Percentiles rank a stretch among this genome's conserved stretches.
These are phyloP conservation scores for Pseudonectria foliicola DNA, from an alignment of 2,329 filamentous ascomycete species.

Conservation along the genomic window DNA sequence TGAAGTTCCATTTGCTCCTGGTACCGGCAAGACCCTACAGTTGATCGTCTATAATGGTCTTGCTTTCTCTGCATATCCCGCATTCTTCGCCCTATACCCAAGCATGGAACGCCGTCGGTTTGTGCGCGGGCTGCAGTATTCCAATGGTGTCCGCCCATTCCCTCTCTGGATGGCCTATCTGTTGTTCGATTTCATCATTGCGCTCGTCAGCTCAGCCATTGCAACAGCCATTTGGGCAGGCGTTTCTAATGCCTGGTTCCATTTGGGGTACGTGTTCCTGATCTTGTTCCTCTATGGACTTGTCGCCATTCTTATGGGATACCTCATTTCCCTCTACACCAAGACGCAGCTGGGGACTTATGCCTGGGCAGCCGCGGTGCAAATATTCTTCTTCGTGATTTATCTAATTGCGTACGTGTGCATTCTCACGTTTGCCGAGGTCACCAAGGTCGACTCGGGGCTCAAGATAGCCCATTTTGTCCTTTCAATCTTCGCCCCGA, in stretches of 20 bases:
- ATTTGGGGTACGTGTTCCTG: slow-evolving; percentile 73
- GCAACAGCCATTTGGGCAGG: slow-evolving; percentile 62
- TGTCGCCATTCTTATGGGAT: slow-evolving; percentile 67
- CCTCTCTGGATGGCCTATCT: slow-evolving; percentile 83
- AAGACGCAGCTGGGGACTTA: slow-evolving; percentile 77
- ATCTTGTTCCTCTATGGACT: slow-evolving; percentile 76
- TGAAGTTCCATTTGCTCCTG: slow-evolving; percentile 63
- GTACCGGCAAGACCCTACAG: slow-evolving; percentile 66
- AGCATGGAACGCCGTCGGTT: slow-evolving; percentile 75
- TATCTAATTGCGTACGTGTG: slow-evolving; percentile 67
- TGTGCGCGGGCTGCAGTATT: slow-evolving; percentile 81
- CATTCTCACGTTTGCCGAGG: slow-evolving; percentile 67
- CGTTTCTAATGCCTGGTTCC: slow-evolving; percentile 63
- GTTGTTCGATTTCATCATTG: slow-evolving; percentile 70
- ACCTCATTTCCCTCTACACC: slow-evolving; percentile 74
- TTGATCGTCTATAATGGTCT: slow-evolving; percentile 76
- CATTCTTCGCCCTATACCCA: slow-evolving; percentile 82
- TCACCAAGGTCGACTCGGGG: slow-evolving; percentile 59
- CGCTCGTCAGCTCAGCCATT: slow-evolving; percentile 57
- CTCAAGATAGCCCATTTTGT: slow-evolving; percentile 68
- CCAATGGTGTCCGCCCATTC: slow-evolving; percentile 75
- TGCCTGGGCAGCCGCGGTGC: slow-evolving; percentile 70
- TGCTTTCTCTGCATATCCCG: slow-evolving; percentile 70
- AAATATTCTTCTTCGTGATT: slow-evolving; percentile 63
- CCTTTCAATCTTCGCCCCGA: slow-evolving; percentile 66